Evolutionary conservation across 2,329 filamentous ascomycete species (phyloP).

Genomic region (Arthrobotrys iridis): DNA sequence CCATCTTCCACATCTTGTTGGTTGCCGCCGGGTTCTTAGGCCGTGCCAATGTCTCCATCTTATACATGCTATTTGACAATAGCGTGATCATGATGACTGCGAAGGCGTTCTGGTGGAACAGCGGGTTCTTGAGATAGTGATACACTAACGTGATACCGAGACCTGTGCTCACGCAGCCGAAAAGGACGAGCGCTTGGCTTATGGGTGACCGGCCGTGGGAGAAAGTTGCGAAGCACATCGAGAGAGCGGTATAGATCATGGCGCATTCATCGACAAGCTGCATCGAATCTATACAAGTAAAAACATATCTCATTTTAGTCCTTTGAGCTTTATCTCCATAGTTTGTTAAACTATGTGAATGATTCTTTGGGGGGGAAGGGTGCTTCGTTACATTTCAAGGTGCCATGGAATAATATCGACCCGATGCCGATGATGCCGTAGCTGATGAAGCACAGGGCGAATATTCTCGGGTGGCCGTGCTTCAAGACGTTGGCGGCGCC

Average conservation of each 20-base stretch:
- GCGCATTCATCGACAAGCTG: conserved; percentile 71
- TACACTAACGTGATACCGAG: conserved; percentile 82
- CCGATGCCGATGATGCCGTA: conserved; percentile 68
- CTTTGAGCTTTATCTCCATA: neutral
- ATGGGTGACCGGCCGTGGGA: conserved; percentile 70
- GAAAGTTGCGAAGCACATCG: conserved; percentile 74
- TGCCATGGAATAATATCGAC: conserved; percentile 69
- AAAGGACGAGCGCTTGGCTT: conserved; percentile 63
- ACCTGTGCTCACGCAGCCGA: conserved; percentile 69
- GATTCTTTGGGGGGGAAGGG: no score
- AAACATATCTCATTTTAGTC: neutral
- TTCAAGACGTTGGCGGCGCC: conserved; percentile 78
- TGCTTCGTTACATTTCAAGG: conserved; percentile 67
- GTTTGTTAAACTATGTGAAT: neutral
- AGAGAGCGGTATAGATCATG: conserved; percentile 71
- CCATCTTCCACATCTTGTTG: conserved; percentile 79
- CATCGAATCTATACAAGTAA: conserved; percentile 68
- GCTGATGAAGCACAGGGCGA: conserved; percentile 69
- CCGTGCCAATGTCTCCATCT: conserved; percentile 73
- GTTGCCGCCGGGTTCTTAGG: conserved; percentile 67
- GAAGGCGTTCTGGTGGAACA: conserved; percentile 84
- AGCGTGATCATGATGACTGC: conserved; percentile 76
- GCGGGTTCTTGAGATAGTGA: conserved; percentile 81
- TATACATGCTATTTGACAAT: conserved; percentile 77
- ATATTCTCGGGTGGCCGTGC: conserved; percentile 79